These are phyloP conservation scores for Suaeda aralocaspica DNA, from an alignment of 148 eudicot genomes.

Conservation along the genomic window DNA sequence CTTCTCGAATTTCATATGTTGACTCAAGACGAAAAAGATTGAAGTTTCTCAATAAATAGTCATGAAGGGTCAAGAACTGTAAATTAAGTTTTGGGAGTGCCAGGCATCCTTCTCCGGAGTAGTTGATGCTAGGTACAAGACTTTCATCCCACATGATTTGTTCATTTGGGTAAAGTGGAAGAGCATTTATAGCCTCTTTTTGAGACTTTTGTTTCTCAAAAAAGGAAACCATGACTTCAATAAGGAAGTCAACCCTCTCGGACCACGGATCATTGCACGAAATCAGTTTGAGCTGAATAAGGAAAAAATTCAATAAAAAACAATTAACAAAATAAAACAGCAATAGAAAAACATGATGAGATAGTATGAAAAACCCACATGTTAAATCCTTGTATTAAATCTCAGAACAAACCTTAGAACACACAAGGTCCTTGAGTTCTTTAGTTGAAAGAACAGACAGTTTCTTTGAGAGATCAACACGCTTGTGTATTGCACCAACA, in stretches of 20 bases:
- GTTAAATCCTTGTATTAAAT: neutral
- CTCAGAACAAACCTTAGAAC: conserved; percentile 53
- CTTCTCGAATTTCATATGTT: conserved; percentile 96
- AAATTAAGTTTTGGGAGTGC: conserved; percentile 96
- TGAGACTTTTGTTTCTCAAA: conserved; percentile 92
- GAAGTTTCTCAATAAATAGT: conserved; percentile 90
- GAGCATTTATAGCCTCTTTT: conserved; percentile 96
- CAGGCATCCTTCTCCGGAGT: conserved; percentile 96
- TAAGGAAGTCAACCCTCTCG: conserved; percentile 87
- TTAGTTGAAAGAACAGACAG: conserved; percentile 68
- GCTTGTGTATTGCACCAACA: conserved; percentile 77
- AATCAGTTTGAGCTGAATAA: conserved; percentile 80
- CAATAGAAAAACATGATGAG: conserved; percentile 1
- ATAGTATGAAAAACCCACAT: neutral
- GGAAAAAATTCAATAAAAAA: conserved; percentile 5
- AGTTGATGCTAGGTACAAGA: conserved; percentile 96
- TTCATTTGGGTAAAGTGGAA: conserved; percentile 96
- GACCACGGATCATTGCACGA: conserved; percentile 92
- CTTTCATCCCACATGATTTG: conserved; percentile 99
- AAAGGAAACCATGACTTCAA: conserved; percentile 93
- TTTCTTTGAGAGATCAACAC: conserved; percentile 82
- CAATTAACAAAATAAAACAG: conserved; percentile 20
- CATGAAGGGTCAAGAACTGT: conserved; percentile 93
- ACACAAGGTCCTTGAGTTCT: conserved; percentile 82
- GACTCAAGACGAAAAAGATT: conserved; percentile 99